Evolutionary conservation across 495 filamentous ascomycete genomes (phyloP), one percentile per base, ranked within the genome.

Genomic region (Cairneyella variabilis): DNA sequence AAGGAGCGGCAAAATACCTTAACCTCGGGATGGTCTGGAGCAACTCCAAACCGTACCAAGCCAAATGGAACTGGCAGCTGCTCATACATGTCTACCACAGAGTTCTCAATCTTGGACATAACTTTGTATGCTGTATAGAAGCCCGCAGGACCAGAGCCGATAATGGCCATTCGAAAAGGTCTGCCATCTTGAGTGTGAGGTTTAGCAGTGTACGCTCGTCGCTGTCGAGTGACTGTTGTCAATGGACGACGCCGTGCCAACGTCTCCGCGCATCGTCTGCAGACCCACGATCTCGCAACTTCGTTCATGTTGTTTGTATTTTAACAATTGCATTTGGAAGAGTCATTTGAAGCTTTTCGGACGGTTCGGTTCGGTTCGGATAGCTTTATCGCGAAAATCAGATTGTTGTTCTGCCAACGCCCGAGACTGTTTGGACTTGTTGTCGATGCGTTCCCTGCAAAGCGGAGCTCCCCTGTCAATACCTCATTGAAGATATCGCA

Each of bases 11-110:
- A 52, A 51, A 71, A 48, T 76, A 93, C 91, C 83, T 98, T 98
- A 37, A 97, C 93, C 72, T 97, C 91, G 12, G 93, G 91, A 68
- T 98, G 93, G 65, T 98, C 93, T 7, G 93, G 93, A 10, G 93
- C 95, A 44, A 98, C 93, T 12, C 93, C 93, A 64, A 90, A 97
- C 45, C 93, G 76, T 14, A 92, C 90, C 44, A 98, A 76, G 2
- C 93, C 93, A 66, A 88, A 98, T 6, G 93, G 93, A 8, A 92
- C 91, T 0, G 93, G 95, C 8, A 97, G 70, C 20, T 87, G 83
- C 69, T 98, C 93, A 66, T 95, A 98, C 95, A 97, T 97, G 66
- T 96, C 91, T 3, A 98, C 82, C 37, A 84, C 73, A 7, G 86
- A 82, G 67, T 84, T 70, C 12, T 79, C 71, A 12, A 91, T 75